phyloP scores from a whole-genome alignment of 1,139 yeast species.

The Geotrichum histeridarum region DNA sequence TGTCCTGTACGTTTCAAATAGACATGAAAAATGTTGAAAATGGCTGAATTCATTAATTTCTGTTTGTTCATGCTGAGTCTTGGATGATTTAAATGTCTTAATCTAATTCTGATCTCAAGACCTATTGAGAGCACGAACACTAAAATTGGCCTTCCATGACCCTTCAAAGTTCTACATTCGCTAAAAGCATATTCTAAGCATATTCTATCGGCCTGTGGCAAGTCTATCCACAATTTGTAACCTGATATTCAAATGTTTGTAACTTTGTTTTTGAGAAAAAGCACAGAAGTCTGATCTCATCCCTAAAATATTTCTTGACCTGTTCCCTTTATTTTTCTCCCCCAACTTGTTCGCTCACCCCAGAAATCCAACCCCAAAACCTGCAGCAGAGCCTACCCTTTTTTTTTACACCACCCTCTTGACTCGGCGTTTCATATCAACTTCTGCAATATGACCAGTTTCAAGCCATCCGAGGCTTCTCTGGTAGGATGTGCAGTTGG shows the following conservation, averaged over 20 bases:
- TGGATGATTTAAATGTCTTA: too few relatives aligned
- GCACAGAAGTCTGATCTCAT: neutral
- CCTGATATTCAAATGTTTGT: neutral
- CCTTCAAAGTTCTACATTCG: too few relatives aligned
- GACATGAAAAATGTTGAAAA: too few relatives aligned
- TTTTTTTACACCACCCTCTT: neutral
- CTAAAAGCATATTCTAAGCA: too few relatives aligned
- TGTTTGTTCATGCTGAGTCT: too few relatives aligned
- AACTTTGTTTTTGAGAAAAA: neutral
- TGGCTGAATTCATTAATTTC: too few relatives aligned
- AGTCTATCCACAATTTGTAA: neutral
- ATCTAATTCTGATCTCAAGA: too few relatives aligned
- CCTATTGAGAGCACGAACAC: too few relatives aligned
- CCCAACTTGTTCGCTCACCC: neutral
- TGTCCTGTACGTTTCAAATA: too few relatives aligned
- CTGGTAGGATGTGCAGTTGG: slow-evolving; percentile 67
- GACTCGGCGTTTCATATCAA: neutral
- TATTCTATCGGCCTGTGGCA: neutral
- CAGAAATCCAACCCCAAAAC: too few relatives aligned
- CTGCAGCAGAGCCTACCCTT: neutral
- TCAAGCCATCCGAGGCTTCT: slow-evolving; percentile 21
- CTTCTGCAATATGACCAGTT: slow-evolving; percentile 4
- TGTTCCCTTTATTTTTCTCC: neutral
- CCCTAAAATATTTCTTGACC: neutral
- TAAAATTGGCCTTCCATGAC: too few relatives aligned